These are phyloP conservation scores for Pseudocercospora ulei DNA, from an alignment of 2,329 filamentous ascomycete species.

Conservation along the genomic window DNA sequence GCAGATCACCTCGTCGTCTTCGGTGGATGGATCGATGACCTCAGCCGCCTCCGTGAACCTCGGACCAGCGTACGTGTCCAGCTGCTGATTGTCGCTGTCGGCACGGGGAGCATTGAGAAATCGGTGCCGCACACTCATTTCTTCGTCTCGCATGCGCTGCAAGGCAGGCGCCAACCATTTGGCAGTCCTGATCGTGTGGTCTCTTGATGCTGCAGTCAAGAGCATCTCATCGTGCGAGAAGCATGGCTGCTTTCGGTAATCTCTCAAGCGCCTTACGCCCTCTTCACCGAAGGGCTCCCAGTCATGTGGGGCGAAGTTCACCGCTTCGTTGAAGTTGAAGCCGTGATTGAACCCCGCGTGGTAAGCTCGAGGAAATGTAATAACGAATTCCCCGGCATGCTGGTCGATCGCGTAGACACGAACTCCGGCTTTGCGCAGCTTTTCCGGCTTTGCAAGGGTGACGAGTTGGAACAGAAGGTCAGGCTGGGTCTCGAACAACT, in stretches of 20 bases:
- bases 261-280: conserved; percentile 75
- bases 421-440: conserved; percentile 84
- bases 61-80: conserved; percentile 29
- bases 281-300: conserved; percentile 89
- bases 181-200: conserved; percentile 75
- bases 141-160: conserved; percentile 64
- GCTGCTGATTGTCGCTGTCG: conserved; percentile 38
- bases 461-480: conserved; percentile 94
- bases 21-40: conserved; percentile 59
- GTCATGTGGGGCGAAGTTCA: conserved; percentile 90
- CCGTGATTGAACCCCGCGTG: conserved; percentile 96
- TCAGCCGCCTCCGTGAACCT: conserved; percentile 45
- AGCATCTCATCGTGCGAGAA: conserved; percentile 95
- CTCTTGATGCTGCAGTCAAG: conserved; percentile 73
- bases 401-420: conserved; percentile 93
- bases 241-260: conserved; percentile 83
- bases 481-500: conserved; percentile 92
- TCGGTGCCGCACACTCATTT: conserved; percentile 56
- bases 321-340: conserved; percentile 98
- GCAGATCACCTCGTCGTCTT: conserved; percentile 89
- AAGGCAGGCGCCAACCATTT: conserved; percentile 91
- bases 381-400: conserved; percentile 85
- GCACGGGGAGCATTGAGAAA: conserved; percentile 50
- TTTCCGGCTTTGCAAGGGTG: conserved; percentile 87
- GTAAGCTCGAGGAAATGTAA: conserved; percentile 94